Base-by-base conservation (phyloP, 805 yeast genomes). In the Scheffersomyces spartinae region DNA sequence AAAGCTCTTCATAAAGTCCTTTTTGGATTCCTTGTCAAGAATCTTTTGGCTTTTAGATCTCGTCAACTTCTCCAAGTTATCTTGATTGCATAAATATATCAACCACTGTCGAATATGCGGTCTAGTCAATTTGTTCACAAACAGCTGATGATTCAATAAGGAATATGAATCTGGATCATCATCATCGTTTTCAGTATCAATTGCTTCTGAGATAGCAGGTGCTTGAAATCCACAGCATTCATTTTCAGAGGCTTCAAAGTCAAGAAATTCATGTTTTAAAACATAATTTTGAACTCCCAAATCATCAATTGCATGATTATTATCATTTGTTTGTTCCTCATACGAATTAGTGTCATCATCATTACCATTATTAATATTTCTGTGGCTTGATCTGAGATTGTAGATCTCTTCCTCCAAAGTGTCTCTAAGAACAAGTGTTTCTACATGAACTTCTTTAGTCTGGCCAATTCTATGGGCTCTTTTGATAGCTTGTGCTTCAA, bases 401-500 rank as follows among this genome's bases (percentile, higher is more conserved):
- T 72, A 74, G 60, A 77, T 73, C 36, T 73, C 78, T 43, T 76
- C 79, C 36, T 77, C 85, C 24, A 77, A 54, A 0, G 84, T 77
- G 4, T 68, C 74, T 26, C 62, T 52, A 37, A 77, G 43, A 3
- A 77, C 67, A 29, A 77, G 47, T 0, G 84, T 77, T 39, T 77
- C 84, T n/a, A 77, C 85, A 42, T 46, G 50, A 0, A 77, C 84
- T 12, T 69, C 70, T n/a, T 59, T 50, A 0, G 58, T 53, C 35
- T 77, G 85, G 0, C 86, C 85, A 43, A 77, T 77, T 47, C 85
- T 63, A 47, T 77, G 86, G 1, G 84, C 78, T 52, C 86, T 65
- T 35, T 78, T 75, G 24, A 77, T 74, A 1, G 84, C 84, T 39
- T 77, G 85, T 1, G 84, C 84, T 42, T 77, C 85, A 11, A 71